These are phyloP conservation scores for Aureobasidium musti DNA, from an alignment of 2,329 filamentous ascomycete species.

Conservation along the genomic window DNA sequence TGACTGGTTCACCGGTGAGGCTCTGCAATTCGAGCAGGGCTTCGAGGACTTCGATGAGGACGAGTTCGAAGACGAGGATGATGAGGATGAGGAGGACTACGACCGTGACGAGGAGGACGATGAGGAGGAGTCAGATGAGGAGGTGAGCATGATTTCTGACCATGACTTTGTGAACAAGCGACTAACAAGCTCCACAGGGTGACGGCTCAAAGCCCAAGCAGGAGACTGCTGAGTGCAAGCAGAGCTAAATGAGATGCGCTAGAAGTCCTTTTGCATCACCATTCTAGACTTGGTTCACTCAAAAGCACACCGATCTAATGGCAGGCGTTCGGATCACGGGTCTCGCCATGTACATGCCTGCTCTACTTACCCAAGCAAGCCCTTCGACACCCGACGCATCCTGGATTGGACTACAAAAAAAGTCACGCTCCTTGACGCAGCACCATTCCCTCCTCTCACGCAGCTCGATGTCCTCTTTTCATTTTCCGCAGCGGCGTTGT, in stretches of 20 bases:
- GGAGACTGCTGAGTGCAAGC: conserved; percentile 94
- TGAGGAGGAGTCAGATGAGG: conserved; percentile 54
- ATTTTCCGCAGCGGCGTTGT: conserved; percentile 11
- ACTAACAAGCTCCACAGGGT: conserved; percentile 58
- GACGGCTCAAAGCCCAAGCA: conserved; percentile 89
- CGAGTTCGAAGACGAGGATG: conserved; percentile 88
- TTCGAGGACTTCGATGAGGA: conserved; percentile 81
- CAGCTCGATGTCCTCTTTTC: conserved; percentile 20
- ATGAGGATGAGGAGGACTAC: conserved; percentile 83
- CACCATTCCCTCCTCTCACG: conserved; percentile 19
- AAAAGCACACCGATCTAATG: conserved; percentile 13
- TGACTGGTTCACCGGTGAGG: conserved; percentile 99
- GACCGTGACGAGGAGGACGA: conserved; percentile 81
- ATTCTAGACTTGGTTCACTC: conserved; percentile 22
- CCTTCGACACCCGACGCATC: conserved; percentile 7
- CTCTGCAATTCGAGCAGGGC: conserved; percentile 92
- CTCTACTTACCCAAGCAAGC: conserved; percentile 1
- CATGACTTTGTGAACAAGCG: neutral
- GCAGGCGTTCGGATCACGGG: conserved; percentile 22
- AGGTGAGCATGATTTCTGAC: conserved; percentile 43
- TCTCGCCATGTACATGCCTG: conserved; percentile 28
- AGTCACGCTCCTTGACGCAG: conserved; percentile 32
- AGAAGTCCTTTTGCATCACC: conserved; percentile 3
- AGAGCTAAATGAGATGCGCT: conserved; percentile 60
- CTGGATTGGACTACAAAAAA: conserved; percentile 17